Evolutionary conservation across 257 asterid species (phyloP).

Genomic region (Asclepias syriaca): DNA sequence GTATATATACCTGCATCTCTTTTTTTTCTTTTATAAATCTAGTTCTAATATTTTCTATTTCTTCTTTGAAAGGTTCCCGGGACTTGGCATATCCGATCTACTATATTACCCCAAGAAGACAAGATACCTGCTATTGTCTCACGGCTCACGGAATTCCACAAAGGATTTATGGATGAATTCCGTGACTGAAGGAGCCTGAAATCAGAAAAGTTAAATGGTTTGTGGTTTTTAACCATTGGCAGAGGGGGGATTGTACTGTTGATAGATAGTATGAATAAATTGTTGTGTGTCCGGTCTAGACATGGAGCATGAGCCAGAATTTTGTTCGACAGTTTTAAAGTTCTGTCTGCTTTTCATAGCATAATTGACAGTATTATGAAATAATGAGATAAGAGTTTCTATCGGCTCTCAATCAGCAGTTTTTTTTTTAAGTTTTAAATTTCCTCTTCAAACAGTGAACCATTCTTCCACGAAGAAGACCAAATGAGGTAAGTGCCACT

Average conservation of each 20-base stretch:
- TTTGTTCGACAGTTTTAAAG: background rate
- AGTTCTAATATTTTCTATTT: background rate
- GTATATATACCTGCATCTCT: too few species aligned
- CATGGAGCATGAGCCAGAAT: background rate
- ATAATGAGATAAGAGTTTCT: too few species aligned
- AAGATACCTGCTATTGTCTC: constrained; percentile 69
- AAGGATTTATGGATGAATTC: constrained; percentile 68
- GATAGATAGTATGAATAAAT: background rate
- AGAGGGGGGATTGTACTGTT: background rate
- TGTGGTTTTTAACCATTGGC: background rate
- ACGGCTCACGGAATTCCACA: constrained; percentile 75
- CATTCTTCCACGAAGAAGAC: too few species aligned
- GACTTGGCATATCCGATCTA: constrained; percentile 95
- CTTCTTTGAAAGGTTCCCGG: constrained; percentile 47
- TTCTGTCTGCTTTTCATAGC: background rate
- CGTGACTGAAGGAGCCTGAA: constrained; percentile 36
- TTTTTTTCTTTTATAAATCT: background rate
- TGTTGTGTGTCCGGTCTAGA: background rate
- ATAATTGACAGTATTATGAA: too few species aligned
- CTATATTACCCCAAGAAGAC: constrained; percentile 91
- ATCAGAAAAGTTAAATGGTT: constrained; percentile 9
- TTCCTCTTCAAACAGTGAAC: too few species aligned
- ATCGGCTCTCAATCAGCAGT: too few species aligned
- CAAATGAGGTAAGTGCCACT: too few species aligned
- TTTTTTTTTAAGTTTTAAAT: too few species aligned